phyloP scores from a whole-genome alignment of 2,329 filamentous ascomycete genomes.

The Coniosporium tulheliwenetii region DNA sequence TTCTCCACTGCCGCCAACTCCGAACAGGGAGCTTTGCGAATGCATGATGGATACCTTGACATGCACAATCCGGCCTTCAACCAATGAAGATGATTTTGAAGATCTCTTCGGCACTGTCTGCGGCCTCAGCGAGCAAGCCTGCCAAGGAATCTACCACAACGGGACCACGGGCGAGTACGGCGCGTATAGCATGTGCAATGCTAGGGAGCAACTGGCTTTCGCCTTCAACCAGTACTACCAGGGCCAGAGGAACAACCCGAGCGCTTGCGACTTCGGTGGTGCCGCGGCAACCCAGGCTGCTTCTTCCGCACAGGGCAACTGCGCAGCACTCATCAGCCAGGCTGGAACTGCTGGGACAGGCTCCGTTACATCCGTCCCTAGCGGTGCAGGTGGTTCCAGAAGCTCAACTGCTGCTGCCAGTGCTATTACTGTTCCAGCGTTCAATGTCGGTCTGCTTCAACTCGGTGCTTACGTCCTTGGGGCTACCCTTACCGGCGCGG shows the following conservation, averaged over 20 bases:
- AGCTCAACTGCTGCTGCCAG: slow-evolving; percentile 19
- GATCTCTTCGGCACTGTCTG: slow-evolving; percentile 64
- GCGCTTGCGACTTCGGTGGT: slow-evolving; percentile 58
- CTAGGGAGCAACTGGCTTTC: slow-evolving; percentile 55
- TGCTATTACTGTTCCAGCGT: slow-evolving; percentile 25
- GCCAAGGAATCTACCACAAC: slow-evolving; percentile 54
- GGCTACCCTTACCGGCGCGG: slow-evolving; percentile 34
- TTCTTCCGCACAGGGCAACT: slow-evolving; percentile 32
- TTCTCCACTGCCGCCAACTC: slow-evolving; percentile 60
- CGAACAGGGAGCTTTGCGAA: slow-evolving; percentile 62
- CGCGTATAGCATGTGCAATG: slow-evolving; percentile 61
- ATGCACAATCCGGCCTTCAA: slow-evolving; percentile 48
- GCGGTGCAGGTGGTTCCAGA: slow-evolving; percentile 19
- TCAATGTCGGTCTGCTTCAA: slow-evolving; percentile 29
- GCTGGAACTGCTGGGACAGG: slow-evolving; percentile 48
- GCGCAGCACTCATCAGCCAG: slow-evolving; percentile 42
- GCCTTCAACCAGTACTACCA: slow-evolving; percentile 61
- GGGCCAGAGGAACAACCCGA: slow-evolving; percentile 33
- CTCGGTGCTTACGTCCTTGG: slow-evolving; percentile 34
- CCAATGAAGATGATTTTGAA: slow-evolving; percentile 44
- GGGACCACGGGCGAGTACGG: slow-evolving; percentile 55
- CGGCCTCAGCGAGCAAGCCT: slow-evolving; percentile 38
- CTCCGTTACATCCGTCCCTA: slow-evolving; percentile 33
- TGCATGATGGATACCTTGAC: slow-evolving; percentile 68
- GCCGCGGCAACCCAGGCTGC: slow-evolving; percentile 41